A percentile compares a stretch with the other conserved stretches of the same genome.
These are phyloP conservation scores for Zasmidium angulare DNA, from an alignment of 2,329 filamentous ascomycete genomes.

Conservation along the genomic window DNA sequence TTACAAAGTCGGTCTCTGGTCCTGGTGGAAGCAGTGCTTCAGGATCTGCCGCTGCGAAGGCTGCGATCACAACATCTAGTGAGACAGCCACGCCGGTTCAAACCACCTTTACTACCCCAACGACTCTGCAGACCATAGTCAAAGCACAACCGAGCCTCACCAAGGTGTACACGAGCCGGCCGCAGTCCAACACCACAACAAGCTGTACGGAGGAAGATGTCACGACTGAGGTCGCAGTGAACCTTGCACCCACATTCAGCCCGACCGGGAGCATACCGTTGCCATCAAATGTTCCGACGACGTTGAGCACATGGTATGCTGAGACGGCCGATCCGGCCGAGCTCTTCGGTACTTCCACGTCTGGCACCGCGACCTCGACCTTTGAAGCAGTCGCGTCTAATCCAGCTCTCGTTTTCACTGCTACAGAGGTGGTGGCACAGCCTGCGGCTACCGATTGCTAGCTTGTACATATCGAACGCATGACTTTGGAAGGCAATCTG, in stretches of 20 bases:
- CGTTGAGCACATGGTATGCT: neutral
- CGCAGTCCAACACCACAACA: neutral
- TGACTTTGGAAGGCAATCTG: no score
- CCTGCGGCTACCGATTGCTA: no score
- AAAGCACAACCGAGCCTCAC: neutral
- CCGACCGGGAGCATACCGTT: neutral
- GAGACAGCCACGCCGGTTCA: neutral
- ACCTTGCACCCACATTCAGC: constrained; percentile 1
- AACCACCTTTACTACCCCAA: neutral
- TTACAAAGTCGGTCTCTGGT: constrained; percentile 29
- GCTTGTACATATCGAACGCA: no score
- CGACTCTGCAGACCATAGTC: constrained; percentile 1
- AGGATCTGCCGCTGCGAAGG: constrained; percentile 2
- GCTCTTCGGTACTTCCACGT: neutral
- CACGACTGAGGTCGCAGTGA: neutral
- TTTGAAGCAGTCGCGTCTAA: neutral
- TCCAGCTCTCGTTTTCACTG: neutral
- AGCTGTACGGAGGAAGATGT: no score
- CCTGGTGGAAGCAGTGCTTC: constrained; percentile 16
- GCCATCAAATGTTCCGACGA: neutral
- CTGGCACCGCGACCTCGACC: no score
- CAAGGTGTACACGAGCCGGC: neutral
- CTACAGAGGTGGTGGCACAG: no score
- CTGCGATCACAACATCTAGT: neutral
- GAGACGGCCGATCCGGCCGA: neutral